A percentile compares a stretch with the other conserved stretches of the same genome.
phyloP scores from a whole-genome alignment of 2,329 filamentous ascomycete genomes.

The Zymoseptoria pseudotritici region DNA sequence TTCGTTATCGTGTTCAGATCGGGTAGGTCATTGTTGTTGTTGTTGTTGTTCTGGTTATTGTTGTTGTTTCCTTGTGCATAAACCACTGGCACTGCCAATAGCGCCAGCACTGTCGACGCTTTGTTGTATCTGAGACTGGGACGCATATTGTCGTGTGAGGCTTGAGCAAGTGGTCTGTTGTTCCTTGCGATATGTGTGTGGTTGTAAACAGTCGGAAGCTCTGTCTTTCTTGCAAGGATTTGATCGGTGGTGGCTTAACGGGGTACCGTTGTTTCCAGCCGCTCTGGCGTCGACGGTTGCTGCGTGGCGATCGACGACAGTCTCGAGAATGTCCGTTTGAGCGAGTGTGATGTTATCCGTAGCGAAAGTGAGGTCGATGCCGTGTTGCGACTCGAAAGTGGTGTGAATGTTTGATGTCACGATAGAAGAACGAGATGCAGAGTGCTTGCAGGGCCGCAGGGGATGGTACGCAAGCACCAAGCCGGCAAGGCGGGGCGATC shows the following conservation, averaged over 20 bases:
- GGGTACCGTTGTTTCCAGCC: not conserved
- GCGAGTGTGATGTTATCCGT: not conserved
- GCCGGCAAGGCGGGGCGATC: not conserved
- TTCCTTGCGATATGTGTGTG: not conserved
- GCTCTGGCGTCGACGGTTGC: not conserved
- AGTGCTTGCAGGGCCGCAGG: not conserved
- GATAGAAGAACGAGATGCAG: not conserved
- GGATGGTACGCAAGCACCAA: not conserved
- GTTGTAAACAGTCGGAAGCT: not conserved
- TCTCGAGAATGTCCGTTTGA: not conserved
- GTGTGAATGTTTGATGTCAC: not conserved
- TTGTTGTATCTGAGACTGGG: not conserved
- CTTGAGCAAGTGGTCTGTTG: not conserved
- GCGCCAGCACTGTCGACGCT: constrained; percentile 12
- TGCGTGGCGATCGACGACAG: not conserved
- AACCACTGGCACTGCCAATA: constrained; percentile 17
- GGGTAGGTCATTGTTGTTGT: constrained; percentile 17
- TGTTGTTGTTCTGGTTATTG: not conserved
- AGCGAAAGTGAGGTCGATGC: not conserved
- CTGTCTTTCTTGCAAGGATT: constrained; percentile 1
- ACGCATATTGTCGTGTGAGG: not conserved
- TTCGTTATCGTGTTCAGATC: constrained; percentile 22
- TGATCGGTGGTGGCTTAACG: not conserved
- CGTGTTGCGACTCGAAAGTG: not conserved
- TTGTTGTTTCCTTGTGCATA: constrained; percentile 15